Evolutionary conservation across 2,329 filamentous ascomycete genomes (phyloP).

Genomic region (Phaeosphaeria sp.): DNA sequence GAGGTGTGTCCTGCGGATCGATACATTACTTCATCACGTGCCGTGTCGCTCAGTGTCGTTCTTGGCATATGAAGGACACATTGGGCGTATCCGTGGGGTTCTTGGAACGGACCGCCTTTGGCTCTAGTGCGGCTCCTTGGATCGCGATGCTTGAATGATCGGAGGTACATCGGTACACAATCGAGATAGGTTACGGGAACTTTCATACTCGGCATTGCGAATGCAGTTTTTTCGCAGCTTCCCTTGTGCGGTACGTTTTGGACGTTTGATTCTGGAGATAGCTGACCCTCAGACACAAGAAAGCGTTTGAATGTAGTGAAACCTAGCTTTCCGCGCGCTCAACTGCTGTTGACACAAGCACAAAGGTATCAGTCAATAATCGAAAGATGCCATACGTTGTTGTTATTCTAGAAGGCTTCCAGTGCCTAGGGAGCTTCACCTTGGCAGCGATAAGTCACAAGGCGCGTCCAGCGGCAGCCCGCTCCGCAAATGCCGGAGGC

Average conservation of each 20-base stretch:
- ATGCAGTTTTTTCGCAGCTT: neutral
- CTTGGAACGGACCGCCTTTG: neutral
- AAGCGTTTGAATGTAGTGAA: neutral
- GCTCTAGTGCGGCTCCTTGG: constrained; percentile 1
- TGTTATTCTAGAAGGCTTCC: neutral
- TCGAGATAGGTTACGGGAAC: neutral
- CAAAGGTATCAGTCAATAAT: neutral
- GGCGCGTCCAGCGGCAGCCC: neutral
- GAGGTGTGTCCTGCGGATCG: too few species aligned
- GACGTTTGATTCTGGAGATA: neutral
- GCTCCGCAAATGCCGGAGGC: neutral
- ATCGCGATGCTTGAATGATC: neutral
- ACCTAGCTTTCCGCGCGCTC: neutral
- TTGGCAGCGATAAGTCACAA: too few species aligned
- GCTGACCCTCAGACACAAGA: neutral
- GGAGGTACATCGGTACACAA: neutral
- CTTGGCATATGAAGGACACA: neutral
- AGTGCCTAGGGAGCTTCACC: neutral
- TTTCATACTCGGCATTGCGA: neutral
- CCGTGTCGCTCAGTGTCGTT: neutral
- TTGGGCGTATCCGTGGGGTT: neutral
- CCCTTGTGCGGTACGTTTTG: neutral
- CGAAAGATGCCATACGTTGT: neutral
- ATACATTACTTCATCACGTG: constrained; percentile 1
- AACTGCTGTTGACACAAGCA: neutral